These are phyloP conservation scores for Polyrhizophydium stewartii DNA, from an alignment of 371 early-diverging fungal species.

Conservation along the genomic window DNA sequence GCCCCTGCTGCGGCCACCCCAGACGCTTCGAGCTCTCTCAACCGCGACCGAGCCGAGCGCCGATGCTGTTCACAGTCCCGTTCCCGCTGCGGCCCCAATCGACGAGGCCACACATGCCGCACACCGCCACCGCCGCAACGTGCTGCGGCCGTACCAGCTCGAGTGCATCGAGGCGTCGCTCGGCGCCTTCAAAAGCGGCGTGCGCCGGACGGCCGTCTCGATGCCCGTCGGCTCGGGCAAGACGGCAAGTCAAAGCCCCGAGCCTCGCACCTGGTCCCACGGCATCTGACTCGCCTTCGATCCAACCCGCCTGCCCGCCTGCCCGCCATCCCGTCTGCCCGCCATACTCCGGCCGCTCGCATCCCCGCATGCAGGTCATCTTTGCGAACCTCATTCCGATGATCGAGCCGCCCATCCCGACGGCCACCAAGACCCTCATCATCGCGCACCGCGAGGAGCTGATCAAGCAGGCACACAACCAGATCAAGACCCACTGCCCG, in stretches of 20 bases:
- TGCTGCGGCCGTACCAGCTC: slow-evolving; percentile 1
- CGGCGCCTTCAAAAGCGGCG: neutral
- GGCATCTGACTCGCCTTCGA: neutral
- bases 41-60: too few species aligned
- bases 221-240: slow-evolving; percentile 7
- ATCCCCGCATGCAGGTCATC: slow-evolving; percentile 62
- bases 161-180: neutral
- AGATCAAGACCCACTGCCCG: slow-evolving; percentile 56
- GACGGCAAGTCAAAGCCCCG: neutral
- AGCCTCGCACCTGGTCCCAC: too few species aligned
- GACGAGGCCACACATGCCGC: too few species aligned
- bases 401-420: slow-evolving; percentile 57
- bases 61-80: too few species aligned
- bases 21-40: too few species aligned
- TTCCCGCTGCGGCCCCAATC: too few species aligned
- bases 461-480: slow-evolving; percentile 69
- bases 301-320: neutral
- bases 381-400: slow-evolving; percentile 75
- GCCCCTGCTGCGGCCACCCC: too few species aligned
- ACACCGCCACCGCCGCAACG: neutral
- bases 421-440: slow-evolving; percentile 71
- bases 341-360: too few species aligned
- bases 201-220: neutral
- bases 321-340: too few species aligned
- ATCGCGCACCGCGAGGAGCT: slow-evolving; percentile 85